A percentile compares a stretch with the other conserved stretches of the same genome.
Evolutionary conservation across 257 asterid species (phyloP).

Genomic region (Solanum chiquidenum): DNA sequence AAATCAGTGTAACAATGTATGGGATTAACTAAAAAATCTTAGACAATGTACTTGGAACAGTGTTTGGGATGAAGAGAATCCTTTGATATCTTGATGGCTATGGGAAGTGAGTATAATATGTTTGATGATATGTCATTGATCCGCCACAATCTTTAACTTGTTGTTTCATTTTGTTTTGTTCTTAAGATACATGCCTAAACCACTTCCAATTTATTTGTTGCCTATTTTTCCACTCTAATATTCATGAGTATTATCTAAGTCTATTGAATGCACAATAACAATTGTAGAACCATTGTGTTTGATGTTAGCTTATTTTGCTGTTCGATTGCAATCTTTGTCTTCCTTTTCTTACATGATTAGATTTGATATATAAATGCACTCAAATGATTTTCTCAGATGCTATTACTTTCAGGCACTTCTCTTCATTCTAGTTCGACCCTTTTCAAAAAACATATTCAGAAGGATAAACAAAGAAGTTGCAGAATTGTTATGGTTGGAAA

Average conservation of each 20-base stretch:
- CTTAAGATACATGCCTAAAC: neutral
- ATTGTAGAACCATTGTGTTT: neutral
- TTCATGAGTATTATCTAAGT: neutral
- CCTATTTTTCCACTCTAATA: neutral
- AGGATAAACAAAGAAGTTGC: conserved; percentile 51
- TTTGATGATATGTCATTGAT: neutral
- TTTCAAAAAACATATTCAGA: conserved; percentile 45
- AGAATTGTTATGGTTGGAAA: conserved; percentile 68
- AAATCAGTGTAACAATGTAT: neutral
- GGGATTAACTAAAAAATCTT: neutral
- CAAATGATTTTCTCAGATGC: neutral
- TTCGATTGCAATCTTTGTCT: neutral
- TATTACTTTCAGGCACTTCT: conserved; percentile 42
- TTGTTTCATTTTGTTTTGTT: neutral
- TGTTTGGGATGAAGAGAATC: neutral
- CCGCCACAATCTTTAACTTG: neutral
- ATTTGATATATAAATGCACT: neutral
- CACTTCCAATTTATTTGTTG: neutral
- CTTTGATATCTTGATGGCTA: neutral
- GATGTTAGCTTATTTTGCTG: neutral
- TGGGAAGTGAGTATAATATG: neutral
- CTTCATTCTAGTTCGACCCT: conserved; percentile 56
- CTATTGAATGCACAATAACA: neutral
- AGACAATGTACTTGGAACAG: neutral
- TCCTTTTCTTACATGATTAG: neutral